A percentile compares a stretch with the other conserved stretches of the same genome.
These are phyloP conservation scores for Corymbia maculata DNA, from an alignment of 345 rosid species.

Conservation along the genomic window DNA sequence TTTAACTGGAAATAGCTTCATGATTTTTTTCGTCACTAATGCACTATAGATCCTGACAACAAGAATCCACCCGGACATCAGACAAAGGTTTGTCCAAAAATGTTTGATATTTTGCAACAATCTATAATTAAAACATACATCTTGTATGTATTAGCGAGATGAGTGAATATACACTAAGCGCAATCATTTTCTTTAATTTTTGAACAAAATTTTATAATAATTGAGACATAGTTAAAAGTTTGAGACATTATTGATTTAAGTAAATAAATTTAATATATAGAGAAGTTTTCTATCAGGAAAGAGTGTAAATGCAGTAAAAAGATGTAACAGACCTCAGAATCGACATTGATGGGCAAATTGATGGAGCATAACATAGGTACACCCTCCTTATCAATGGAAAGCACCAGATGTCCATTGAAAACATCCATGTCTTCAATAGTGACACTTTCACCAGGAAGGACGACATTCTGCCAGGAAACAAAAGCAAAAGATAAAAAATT, in stretches of 20 bases:
- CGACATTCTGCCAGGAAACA: slow-evolving; percentile 30
- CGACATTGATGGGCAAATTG: slow-evolving; percentile 41
- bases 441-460: slow-evolving; percentile 52
- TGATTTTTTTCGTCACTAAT: neutral
- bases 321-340: slow-evolving; percentile 27
- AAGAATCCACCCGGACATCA: neutral
- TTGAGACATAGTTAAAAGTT: neutral
- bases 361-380: slow-evolving; percentile 61
- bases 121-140: neutral
- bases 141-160: neutral
- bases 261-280: neutral
- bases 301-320: neutral
- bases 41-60: neutral
- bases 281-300: neutral
- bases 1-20: neutral
- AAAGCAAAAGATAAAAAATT: neutral
- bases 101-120: neutral
- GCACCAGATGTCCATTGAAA: slow-evolving; percentile 63
- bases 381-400: slow-evolving; percentile 45
- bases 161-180: neutral
- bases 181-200: neutral
- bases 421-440: slow-evolving; percentile 81
- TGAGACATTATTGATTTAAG: neutral
- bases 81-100: neutral
- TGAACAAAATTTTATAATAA: neutral